Evolutionary conservation across 177 flowering plant species (phyloP), one percentile per base, ranked within the genome.

Genomic region (Viscum album): DNA sequence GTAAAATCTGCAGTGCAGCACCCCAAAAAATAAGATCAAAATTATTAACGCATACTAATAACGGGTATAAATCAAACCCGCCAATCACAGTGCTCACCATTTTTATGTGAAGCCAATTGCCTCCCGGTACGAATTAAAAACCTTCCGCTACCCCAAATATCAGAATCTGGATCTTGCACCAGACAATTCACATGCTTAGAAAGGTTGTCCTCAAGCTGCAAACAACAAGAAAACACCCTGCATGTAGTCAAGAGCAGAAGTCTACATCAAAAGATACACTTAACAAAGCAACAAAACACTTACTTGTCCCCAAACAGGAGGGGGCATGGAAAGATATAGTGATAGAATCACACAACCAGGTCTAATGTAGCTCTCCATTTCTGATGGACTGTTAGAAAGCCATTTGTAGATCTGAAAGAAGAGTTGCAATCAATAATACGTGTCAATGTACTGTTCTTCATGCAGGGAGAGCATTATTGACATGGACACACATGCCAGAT

Each of bases 271-370:
- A 58, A 34, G 19, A 59, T 30, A 30, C 23, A 45, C 1, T 43
- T 30, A 17, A 66, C 47, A 47, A 47, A 47, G 17, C n/a, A 72
- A 61, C 68, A 74, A 21, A 74, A 71, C 71, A 82, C 95, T 83
- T 79, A 90, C 98, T 75, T 84, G 81, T 33, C 85, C 84, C 98
- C 98, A 92, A 34, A 86, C 81, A 80, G 78, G 68, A 61, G 78
- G 77, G 41, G 93, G 64, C 96, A 90, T 85, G 35, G 90, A 84
- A 31, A 82, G 63, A 77, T 90, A 93, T 56, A 90, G 61, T 13
- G 97, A 81, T 26, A 93, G 78, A 73, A 90, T 84, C 72, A 93
- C 86, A 78, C 98, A 93, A 58, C 98, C 98, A 66, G 98, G 98
- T 71, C 98, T 80, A 31, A 93, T 93, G 77, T 89, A 88, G 79